Evolutionary conservation across 2,329 filamentous ascomycete genomes (phyloP), one percentile per base, ranked within the genome.

Genomic region (Aspergillus sojae): DNA sequence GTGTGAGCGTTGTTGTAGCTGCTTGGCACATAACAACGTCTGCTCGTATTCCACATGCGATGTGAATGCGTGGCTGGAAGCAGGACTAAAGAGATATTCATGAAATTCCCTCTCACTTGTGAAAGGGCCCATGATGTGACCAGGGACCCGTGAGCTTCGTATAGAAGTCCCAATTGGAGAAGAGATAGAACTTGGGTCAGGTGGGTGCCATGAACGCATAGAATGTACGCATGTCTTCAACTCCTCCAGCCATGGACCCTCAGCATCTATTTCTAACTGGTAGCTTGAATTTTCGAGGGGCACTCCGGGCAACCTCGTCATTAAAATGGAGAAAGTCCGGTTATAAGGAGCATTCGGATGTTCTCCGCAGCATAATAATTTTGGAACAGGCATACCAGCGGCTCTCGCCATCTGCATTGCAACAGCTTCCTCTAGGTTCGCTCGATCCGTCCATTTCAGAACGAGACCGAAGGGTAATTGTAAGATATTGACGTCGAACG

Each of bases 271-370:
- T 11, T 68, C 63, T 41, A 80, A 67, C 21, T 26, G 43, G 58
- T 77, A 68, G 21, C 62, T 66, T 3, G 67, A 68, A 57, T 78
- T 74, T 21, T 68, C 71, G 30, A 80, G 65, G 12, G 71, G 57
- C 7, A 68, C 60, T 5, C 78, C 77, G 21, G 75, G 78, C 56
- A 79, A 62, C 30, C 78, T 72, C n/a, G 78, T 81, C 77, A 82
- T 81, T 28, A 80, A 58, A 45, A 79, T 79, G n/a, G 77, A 79
- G 56, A 78, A 61, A 14, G 57, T 65, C 32, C 70, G 57, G 32
- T 70, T 68, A 23, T 43, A 62, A 7, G 62, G 61, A 7, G 26
- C 50, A 52, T 64, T 32, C 5, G 67, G 70, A 56, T 80, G 74
- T 52, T 78, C 75, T 5, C 76, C 74, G 43, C 69, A 78, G 59